phyloP scores from a whole-genome alignment of 345 rosid species.

The Eucalyptus pauciflora region DNA sequence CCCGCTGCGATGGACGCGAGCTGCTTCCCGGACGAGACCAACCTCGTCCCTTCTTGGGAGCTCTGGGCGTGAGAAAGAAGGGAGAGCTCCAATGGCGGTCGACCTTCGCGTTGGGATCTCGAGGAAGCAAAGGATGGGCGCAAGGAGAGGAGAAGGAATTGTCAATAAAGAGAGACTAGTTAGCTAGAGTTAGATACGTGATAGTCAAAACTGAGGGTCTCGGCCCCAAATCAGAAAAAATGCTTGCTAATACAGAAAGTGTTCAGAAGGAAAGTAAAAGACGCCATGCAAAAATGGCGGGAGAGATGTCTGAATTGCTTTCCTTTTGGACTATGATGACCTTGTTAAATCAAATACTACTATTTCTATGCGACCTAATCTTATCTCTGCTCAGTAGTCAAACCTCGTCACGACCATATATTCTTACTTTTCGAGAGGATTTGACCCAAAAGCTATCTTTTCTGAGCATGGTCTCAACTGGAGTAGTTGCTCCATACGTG shows the following conservation, averaged over 20 bases:
- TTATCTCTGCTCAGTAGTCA: neutral
- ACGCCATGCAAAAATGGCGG: neutral
- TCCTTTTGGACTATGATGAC: neutral
- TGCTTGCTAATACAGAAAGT: neutral
- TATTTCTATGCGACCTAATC: neutral
- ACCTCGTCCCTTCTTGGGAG: slow-evolving; percentile 34
- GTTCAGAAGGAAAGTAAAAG: neutral
- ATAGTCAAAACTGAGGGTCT: neutral
- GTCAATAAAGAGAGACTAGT: neutral
- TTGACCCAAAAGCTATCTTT: neutral
- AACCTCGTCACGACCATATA: neutral
- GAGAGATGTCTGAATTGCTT: neutral
- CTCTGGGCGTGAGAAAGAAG: slow-evolving; percentile 27
- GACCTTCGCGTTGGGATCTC: neutral
- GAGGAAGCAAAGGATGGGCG: neutral
- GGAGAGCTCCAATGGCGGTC: neutral
- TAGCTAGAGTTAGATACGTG: neutral
- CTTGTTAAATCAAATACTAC: neutral
- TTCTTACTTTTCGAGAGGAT: neutral
- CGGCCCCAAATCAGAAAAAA: neutral
- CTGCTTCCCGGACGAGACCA: slow-evolving; percentile 37
- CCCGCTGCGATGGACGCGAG: slow-evolving; percentile 16
- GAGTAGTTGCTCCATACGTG: neutral
- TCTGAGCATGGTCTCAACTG: neutral
- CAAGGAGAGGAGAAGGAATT: neutral